Base-by-base conservation (phyloP, 1,139 yeast species). In the Candida gigantensis region DNA sequence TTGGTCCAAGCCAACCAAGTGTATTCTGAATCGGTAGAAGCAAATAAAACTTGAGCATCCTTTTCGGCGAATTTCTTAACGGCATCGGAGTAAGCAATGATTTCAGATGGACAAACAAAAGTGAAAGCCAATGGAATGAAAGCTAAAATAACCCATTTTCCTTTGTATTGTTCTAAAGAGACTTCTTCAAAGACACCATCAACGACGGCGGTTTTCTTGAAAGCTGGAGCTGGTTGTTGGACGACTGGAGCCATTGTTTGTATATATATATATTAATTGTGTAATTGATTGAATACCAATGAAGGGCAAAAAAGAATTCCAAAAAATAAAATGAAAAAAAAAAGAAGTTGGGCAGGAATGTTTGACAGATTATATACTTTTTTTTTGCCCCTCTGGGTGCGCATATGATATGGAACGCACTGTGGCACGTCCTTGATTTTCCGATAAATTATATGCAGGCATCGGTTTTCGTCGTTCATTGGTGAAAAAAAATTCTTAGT, bases 91-190 rank as follows among this genome's bases (percentile, higher is more conserved):
- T 88, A 92, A 57, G 97, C 97, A 71, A 92, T 83, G 75, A 90
- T 89, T 77, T 90, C 97, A 51, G 97, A 92, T 66, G 97, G 98
- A 74, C 98, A 92, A 51, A 92, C 97, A 58, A 92, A 92, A 49
- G 98, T 92, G 89, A 92, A 92, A 40, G 97, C 97, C 79, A 90
- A 77, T 70, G 98, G 98, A 67, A 92, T 84, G 76, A 92, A 92
- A 50, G 95, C 97, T 60, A 92, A 78, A 51, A 92, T 73, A 50
- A 92, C 96, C 96, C 97, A 92, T 74, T 92, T 87, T 62, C 97
- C 97, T 77, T 84, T 83, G 85, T 84, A 90, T 74, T 87, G 86
- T 59, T 89, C 97, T 57, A 92, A 81, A 44, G 96, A 77, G 57
- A 92, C 78, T 63, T 90, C 96, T 75, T 90, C 97, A 65, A 92